Conservation (phyloP, 805 yeast genomes). For the Wickerhamiella occidentalis region DNA sequence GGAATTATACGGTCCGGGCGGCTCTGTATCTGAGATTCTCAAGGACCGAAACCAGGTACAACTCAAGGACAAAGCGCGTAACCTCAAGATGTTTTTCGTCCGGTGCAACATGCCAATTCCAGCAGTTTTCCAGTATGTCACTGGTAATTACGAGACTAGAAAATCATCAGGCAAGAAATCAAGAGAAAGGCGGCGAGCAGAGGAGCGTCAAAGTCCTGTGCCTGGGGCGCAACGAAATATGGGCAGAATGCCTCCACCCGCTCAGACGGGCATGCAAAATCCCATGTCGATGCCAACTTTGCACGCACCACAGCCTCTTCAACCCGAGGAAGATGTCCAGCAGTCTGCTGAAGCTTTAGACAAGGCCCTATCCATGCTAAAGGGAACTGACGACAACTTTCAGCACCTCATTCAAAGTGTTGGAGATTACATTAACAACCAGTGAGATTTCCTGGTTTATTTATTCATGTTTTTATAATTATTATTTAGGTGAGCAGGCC, state of each 20-base stretch:
- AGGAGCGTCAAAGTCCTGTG: not conserved
- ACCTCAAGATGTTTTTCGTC: slow-evolving; percentile 80
- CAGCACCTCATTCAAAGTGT: slow-evolving; percentile 24
- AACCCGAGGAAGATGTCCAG: slow-evolving; percentile 9
- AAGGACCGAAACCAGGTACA: slow-evolving; percentile 87
- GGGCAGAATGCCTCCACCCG: not conserved
- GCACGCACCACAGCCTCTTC: not conserved
- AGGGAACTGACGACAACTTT: slow-evolving; percentile 14
- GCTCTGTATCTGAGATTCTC: slow-evolving; percentile 65
- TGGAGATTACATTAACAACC: slow-evolving; percentile 23
- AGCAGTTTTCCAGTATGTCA: slow-evolving; percentile 63
- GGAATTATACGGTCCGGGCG: slow-evolving; percentile 91
- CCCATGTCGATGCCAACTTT: not conserved
- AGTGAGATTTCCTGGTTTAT: slow-evolving; percentile 1
- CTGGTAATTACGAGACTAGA: slow-evolving; percentile 49
- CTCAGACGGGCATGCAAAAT: not conserved
- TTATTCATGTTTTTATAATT: slow-evolving; percentile 7
- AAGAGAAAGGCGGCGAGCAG: slow-evolving; percentile 3
- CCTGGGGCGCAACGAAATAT: not conserved
- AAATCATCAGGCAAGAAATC: slow-evolving; percentile 17
- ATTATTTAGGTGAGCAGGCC: not conserved
- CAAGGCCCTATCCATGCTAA: slow-evolving; percentile 12
- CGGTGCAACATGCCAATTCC: slow-evolving; percentile 71
- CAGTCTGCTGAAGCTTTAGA: slow-evolving; percentile 14
- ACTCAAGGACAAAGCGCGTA: slow-evolving; percentile 90